Conservation (phyloP, 2,329 filamentous ascomycete genomes). For the Hypomyces perniciosus region DNA sequence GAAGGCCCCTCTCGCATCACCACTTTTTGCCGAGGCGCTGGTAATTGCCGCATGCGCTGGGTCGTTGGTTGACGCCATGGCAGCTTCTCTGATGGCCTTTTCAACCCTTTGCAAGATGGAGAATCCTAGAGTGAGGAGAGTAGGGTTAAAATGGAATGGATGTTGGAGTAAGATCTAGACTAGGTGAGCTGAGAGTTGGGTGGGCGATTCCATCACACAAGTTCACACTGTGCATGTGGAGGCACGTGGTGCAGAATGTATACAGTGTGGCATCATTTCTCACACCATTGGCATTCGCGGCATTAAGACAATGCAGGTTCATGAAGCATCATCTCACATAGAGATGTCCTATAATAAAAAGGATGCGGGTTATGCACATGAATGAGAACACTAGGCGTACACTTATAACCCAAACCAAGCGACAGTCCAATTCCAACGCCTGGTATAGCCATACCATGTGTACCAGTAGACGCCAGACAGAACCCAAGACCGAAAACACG, state of each 20-base stretch:
- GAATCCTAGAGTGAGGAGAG: not conserved
- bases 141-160: not conserved
- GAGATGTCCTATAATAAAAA: too few species aligned
- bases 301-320: too few species aligned
- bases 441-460: slow-evolving; percentile 5
- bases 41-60: slow-evolving; percentile 43
- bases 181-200: not conserved
- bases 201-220: not conserved
- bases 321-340: too few species aligned
- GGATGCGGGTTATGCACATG: too few species aligned
- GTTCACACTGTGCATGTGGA: not conserved
- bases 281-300: too few species aligned
- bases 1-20: slow-evolving; percentile 54
- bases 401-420: too few species aligned
- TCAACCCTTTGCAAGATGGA: too few species aligned
- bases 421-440: slow-evolving; percentile 6
- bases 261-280: too few species aligned
- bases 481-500: not conserved
- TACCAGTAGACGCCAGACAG: not conserved
- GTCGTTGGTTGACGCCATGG: slow-evolving; percentile 45
- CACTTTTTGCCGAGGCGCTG: slow-evolving; percentile 21
- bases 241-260: not conserved
- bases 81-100: too few species aligned
- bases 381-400: too few species aligned
- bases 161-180: not conserved